Evolutionary conservation across 1,284 basidiomycete species (phyloP), one percentile per base, ranked within the genome.

Genomic region (Cryptococcus sp.): DNA sequence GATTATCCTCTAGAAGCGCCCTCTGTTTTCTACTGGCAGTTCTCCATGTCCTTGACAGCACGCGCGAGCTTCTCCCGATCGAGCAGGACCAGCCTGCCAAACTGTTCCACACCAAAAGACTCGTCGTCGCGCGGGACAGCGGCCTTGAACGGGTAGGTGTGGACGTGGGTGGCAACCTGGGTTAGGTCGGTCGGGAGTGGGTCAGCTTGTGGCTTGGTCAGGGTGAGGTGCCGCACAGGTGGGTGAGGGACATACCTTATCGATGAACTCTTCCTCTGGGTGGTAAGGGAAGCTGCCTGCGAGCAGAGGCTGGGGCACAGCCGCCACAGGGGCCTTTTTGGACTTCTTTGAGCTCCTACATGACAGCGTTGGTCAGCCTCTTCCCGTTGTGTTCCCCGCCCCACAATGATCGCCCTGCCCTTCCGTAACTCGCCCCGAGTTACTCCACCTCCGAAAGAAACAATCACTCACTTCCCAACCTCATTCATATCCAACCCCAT

Each of bases 231-330:
- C n/a, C n/a, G n/a, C n/a, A n/a, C 7, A 42, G 33, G 3, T 15
- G 20, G 33, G 24, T 53, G 9, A 45, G 48, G 48, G 6, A 70
- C 81, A 46, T 50, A 88, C 89, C 78, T 84, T 77, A 61, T 83
- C 82, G 49, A 91, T 85, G 52, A 81, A 79, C 50, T 87, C 86
- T 73, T 95, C 92, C 72, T 96, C 92, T 0, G 88, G 86, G 70
- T 96, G 92, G 78, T 90, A 94, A 0, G 84, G 78, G 67, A 85
- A 88, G 20, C 68, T 69, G 21, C 77, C 74, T 5, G 78, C 21
- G 63, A 68, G 23, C 61, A 62, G 47, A 6, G 62, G 50, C 23
- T 56, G 52, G 12, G 46, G 18, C 7, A 49, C 51, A 42, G 50
- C 45, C 2, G 39, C 46, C 20, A 51, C 47, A n/a, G 47, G 52